phyloP scores from a whole-genome alignment of 768 basidiomycete genomes.

The Lyophyllum semitale region DNA sequence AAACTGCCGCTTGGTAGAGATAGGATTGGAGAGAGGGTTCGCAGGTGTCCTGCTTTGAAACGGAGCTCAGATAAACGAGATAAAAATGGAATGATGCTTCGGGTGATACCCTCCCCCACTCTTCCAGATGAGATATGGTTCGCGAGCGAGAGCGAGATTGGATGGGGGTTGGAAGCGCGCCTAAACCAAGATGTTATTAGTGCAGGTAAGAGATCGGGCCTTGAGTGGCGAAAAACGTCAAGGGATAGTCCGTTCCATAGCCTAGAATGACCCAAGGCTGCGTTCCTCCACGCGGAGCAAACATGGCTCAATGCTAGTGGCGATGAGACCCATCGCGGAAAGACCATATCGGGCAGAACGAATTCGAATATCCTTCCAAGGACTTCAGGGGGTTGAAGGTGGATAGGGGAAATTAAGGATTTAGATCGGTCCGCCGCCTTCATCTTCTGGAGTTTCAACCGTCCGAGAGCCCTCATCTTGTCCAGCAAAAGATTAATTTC shows the following conservation, averaged over 20 bases:
- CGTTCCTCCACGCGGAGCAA: neutral
- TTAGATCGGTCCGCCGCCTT: too few relatives aligned
- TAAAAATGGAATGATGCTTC: neutral
- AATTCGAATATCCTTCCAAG: neutral
- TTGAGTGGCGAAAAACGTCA: neutral
- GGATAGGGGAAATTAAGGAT: too few relatives aligned
- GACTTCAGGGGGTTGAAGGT: neutral
- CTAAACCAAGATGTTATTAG: neutral
- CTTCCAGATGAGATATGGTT: neutral
- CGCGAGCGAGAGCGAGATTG: neutral
- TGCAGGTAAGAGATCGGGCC: neutral
- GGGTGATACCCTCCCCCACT: neutral
- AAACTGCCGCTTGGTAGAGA: neutral
- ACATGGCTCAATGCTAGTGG: neutral
- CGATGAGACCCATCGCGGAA: neutral
- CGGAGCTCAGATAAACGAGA: neutral
- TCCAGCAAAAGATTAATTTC: neutral
- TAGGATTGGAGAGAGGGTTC: neutral
- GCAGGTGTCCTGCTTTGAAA: neutral
- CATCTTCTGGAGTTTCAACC: neutral
- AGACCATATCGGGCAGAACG: neutral
- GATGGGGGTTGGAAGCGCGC: neutral
- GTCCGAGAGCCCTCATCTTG: neutral
- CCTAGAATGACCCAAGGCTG: neutral
- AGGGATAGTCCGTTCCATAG: neutral